phyloP scores from a whole-genome alignment of 305 asterid genomes.

The Rubia occidens region DNA sequence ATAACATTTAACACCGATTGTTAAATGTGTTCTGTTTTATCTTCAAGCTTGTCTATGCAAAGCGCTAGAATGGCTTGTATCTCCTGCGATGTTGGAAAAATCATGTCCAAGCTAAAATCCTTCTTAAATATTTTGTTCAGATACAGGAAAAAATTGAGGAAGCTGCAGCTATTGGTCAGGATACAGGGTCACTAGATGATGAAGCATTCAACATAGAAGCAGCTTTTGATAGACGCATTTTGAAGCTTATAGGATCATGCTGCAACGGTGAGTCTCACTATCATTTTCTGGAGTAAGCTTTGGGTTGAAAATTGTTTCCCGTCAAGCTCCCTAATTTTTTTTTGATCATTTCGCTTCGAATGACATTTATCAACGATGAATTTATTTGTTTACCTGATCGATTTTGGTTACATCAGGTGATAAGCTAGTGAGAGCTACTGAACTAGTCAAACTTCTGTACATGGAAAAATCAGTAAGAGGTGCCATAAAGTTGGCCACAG shows the following conservation, averaged over 20 bases:
- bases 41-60: not conserved
- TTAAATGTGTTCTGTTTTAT: not conserved
- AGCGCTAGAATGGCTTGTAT: not conserved
- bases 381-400: not conserved
- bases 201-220: conserved; percentile 76
- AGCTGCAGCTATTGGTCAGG: conserved; percentile 48
- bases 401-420: conserved; percentile 47
- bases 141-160: conserved; percentile 68
- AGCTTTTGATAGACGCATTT: conserved; percentile 80
- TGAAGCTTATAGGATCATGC: conserved; percentile 92
- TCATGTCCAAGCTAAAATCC: not conserved
- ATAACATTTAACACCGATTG: not conserved
- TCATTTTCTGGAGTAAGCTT: not conserved
- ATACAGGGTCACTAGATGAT: conserved; percentile 61
- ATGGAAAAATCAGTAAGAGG: conserved; percentile 77
- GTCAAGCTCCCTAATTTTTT: not conserved
- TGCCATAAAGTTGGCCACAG: conserved; percentile 95
- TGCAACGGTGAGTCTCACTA: conserved; percentile 51
- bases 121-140: conserved; percentile 27
- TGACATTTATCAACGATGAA: conserved; percentile 10
- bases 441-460: conserved; percentile 77
- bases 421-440: conserved; percentile 89
- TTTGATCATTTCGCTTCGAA: not conserved
- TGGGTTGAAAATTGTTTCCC: not conserved
- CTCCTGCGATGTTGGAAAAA: not conserved